Evolutionary conservation across 768 basidiomycete genomes (phyloP).

Genomic region (Lyophyllum atratum): DNA sequence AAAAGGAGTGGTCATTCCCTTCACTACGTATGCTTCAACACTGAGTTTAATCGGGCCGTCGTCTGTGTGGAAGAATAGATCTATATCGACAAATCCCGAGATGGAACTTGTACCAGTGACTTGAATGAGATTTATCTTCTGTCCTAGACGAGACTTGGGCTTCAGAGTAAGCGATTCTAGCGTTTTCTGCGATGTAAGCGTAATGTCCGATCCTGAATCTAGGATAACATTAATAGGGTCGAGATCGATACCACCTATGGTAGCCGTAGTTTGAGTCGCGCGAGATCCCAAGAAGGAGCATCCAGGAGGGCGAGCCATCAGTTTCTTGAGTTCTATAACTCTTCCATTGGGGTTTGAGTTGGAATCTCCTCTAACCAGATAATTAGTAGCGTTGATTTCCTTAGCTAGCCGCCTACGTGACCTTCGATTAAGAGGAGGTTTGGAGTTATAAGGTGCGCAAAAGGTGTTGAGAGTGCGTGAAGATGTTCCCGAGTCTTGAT

Average conservation of each 20-base stretch:
- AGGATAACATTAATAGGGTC: not conserved
- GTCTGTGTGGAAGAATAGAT: too few relatives aligned
- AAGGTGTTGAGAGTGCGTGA: not conserved
- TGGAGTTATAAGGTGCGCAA: not conserved
- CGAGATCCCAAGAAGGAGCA: not conserved
- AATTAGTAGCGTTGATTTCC: not conserved
- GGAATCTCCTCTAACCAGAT: not conserved
- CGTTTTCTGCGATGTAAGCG: too few relatives aligned
- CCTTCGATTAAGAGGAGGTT: not conserved
- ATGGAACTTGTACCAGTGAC: too few relatives aligned
- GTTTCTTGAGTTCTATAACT: not conserved
- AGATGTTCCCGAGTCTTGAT: too few relatives aligned
- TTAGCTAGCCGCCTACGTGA: not conserved
- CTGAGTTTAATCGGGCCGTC: too few relatives aligned
- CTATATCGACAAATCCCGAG: too few relatives aligned
- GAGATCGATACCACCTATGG: not conserved
- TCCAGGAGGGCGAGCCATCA: not conserved
- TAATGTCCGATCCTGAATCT: not conserved
- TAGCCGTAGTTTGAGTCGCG: not conserved
- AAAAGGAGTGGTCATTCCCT: constrained; percentile 28
- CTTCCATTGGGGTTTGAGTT: not conserved
- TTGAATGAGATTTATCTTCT: too few relatives aligned
- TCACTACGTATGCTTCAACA: too few relatives aligned
- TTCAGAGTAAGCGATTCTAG: too few relatives aligned
- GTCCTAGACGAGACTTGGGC: too few relatives aligned